Conservation (phyloP, 192 early-diverging fungal species). For the Piromyces sp. region DNA sequence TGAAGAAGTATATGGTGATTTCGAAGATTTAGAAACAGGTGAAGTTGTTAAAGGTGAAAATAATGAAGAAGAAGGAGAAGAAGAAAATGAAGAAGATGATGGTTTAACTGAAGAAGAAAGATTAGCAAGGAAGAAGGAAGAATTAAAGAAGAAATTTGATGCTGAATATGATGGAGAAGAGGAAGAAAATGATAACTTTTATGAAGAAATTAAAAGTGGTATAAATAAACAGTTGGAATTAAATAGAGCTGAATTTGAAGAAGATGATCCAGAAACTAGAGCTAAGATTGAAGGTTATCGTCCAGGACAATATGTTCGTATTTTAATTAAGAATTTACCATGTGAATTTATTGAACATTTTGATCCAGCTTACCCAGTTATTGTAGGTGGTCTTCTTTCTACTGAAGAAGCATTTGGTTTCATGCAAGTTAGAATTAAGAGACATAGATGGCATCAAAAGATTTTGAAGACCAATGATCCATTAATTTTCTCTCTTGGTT, state of each 20-base stretch:
- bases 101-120: slow-evolving; percentile 10
- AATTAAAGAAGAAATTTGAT: slow-evolving; percentile 86
- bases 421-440: slow-evolving; percentile 89
- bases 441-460: slow-evolving; percentile 89
- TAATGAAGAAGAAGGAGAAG: slow-evolving; percentile 12
- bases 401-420: slow-evolving; percentile 88
- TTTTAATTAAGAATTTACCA: slow-evolving; percentile 78
- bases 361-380: slow-evolving; percentile 73
- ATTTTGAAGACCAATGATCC: slow-evolving; percentile 97
- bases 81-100: slow-evolving; percentile 26
- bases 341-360: slow-evolving; percentile 88
- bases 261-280: slow-evolving; percentile 50
- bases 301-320: slow-evolving; percentile 82
- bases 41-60: slow-evolving; percentile 26
- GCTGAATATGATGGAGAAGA: slow-evolving; percentile 52
- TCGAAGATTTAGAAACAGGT: slow-evolving; percentile 56
- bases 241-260: slow-evolving; percentile 76
- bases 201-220: slow-evolving; percentile 75
- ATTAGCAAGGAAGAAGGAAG: slow-evolving; percentile 65
- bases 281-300: slow-evolving; percentile 81
- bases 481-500: slow-evolving; percentile 89
- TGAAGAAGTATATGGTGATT: slow-evolving; percentile 32
- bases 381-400: slow-evolving; percentile 74
- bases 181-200: slow-evolving; percentile 65
- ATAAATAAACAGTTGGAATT: slow-evolving; percentile 65